A percentile compares a stretch with the other conserved stretches of the same genome.
These are phyloP conservation scores for Cladorrhinum sp. DNA, from an alignment of 2,329 filamentous ascomycete species.

Conservation along the genomic window DNA sequence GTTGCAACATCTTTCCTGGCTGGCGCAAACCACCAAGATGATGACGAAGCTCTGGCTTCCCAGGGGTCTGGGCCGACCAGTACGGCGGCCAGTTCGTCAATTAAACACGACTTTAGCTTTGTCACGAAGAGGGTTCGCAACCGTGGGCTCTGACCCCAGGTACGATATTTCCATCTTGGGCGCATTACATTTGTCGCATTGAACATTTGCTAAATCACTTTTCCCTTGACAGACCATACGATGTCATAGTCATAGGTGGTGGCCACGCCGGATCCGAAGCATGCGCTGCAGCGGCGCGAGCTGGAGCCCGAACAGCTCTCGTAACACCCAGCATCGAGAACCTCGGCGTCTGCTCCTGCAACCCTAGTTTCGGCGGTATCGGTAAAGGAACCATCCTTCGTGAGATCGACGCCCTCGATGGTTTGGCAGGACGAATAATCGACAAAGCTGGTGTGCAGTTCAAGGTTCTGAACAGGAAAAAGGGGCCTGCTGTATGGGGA, in stretches of 20 bases:
- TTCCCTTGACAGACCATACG: slow-evolving; percentile 58
- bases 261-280: slow-evolving; percentile 96
- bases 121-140: slow-evolving; percentile 24
- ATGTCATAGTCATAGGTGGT: slow-evolving; percentile 93
- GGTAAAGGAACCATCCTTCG: slow-evolving; percentile 95
- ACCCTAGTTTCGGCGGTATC: slow-evolving; percentile 96
- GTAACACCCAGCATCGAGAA: slow-evolving; percentile 86
- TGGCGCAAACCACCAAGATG: slow-evolving; percentile 4
- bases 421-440: slow-evolving; percentile 80
- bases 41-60: slow-evolving; percentile 26
- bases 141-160: slow-evolving; percentile 21
- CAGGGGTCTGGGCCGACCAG: slow-evolving; percentile 22
- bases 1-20: neutral
- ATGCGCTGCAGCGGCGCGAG: slow-evolving; percentile 82
- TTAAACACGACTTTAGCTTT: neutral
- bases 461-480: slow-evolving; percentile 79
- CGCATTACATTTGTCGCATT: neutral
- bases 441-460: slow-evolving; percentile 97
- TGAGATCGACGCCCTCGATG: slow-evolving; percentile 92
- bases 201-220: neutral
- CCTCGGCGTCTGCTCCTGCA: slow-evolving; percentile 92
- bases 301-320: slow-evolving; percentile 83
- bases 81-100: slow-evolving; percentile 10
- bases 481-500: slow-evolving; percentile 95
- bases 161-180: slow-evolving; percentile 1